These are phyloP conservation scores for Fusarium begoniae DNA, from an alignment of 2,329 filamentous ascomycete species.

Conservation along the genomic window DNA sequence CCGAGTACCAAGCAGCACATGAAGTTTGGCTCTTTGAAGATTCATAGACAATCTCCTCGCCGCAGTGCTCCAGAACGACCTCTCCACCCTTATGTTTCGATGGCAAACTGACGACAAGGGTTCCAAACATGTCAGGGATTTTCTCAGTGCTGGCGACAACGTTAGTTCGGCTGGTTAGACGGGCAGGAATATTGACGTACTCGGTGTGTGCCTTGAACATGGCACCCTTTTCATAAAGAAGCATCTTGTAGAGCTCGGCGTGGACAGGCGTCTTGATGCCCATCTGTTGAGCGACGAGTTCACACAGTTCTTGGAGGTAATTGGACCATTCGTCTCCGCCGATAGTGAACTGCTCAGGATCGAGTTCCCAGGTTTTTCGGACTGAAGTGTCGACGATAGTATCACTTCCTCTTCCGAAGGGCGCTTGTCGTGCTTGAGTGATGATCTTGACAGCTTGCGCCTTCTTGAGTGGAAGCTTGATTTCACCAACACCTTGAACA, in stretches of 20 bases:
- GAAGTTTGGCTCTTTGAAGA: slow-evolving; percentile 41
- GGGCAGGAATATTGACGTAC: slow-evolving; percentile 20
- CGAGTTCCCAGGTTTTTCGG: slow-evolving; percentile 56
- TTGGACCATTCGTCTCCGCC: slow-evolving; percentile 46
- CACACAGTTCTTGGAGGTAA: slow-evolving; percentile 39
- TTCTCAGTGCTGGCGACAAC: slow-evolving; percentile 52
- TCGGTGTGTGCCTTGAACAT: slow-evolving; percentile 59
- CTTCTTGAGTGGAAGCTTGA: neutral
- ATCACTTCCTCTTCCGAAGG: slow-evolving; percentile 51
- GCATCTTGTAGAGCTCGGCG: slow-evolving; percentile 56
- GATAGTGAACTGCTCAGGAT: slow-evolving; percentile 50
- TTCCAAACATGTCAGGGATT: slow-evolving; percentile 59
- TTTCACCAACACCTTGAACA: neutral
- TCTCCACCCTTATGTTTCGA: slow-evolving; percentile 59
- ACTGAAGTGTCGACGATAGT: slow-evolving; percentile 52
- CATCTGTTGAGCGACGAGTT: slow-evolving; percentile 41
- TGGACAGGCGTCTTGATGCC: slow-evolving; percentile 45
- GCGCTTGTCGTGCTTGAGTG: slow-evolving; percentile 38
- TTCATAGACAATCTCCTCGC: slow-evolving; percentile 44
- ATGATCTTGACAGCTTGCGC: neutral
- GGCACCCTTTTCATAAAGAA: slow-evolving; percentile 60
- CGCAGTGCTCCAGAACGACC: slow-evolving; percentile 52
- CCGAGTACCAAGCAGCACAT: slow-evolving; percentile 56
- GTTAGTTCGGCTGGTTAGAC: neutral
- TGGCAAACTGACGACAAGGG: slow-evolving; percentile 58